Evolutionary conservation across 257 asterid species (phyloP), one percentile per base, ranked within the genome.

Genomic region (Solanum etuberosum): DNA sequence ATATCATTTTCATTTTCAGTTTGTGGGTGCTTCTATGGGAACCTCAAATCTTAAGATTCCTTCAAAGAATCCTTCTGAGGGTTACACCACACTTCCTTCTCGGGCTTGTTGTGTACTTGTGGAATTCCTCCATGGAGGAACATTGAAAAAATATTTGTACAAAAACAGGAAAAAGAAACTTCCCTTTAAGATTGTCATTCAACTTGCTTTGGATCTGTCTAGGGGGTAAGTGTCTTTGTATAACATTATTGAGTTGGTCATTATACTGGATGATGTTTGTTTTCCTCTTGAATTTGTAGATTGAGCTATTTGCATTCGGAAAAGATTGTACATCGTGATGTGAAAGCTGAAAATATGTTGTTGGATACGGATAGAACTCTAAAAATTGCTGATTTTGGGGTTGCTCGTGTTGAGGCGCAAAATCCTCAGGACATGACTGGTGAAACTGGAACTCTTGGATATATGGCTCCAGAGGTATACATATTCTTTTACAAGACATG

Each of bases 11-110:
- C 23, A 85, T 83, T 85, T 61, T 89, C 84, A 95, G 98, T 96
- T 96, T 90, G 90, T 96, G 21, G 98, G 98, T 84, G 99, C 99
- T 86, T 96, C 98, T 34, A 96, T 96, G 99, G 99, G 98, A 85
- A 96, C 99, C 14, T 93, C 98, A 5, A 94, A 96, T 71, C 89
- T 94, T 67, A 96, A 95, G 92, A 94, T 96, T 63, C 99, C 99
- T n/a, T 93, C 98, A 4, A 95, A 94, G 86, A 95, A 93, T 81
- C 97, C 99, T 38, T 91, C 92, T 7, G 98, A 94, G 46, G 96
- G 98, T 25, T 92, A 88, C 63, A 92, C 94, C 46, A 92, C 89
- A 83, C 92, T 93, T 68, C 97, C 98, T 23, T 95, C 95, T 8
- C 93, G 98, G 91, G 95, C 98, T 10, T 96, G 99, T 70, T 96